Base-by-base conservation (phyloP, 495 filamentous ascomycete species). In the Tuber microsphaerosporum region DNA sequence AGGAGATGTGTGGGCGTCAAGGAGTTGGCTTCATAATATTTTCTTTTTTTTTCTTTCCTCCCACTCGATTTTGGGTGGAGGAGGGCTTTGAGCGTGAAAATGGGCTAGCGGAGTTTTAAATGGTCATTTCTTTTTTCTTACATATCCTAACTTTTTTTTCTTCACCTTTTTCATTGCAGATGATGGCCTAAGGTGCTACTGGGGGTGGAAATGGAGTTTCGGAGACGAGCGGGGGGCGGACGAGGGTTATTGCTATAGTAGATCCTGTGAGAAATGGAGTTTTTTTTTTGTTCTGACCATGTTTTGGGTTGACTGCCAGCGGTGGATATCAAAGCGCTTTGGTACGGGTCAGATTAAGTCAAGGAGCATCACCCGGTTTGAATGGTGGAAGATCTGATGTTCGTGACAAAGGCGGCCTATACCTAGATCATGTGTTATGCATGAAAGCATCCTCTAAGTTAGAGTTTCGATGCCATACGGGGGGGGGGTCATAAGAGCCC, bases 251-350 rank as follows among this genome's bases (percentile, higher is more conserved):
- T 61, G 1, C 26, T 19, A 65, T 65, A 34, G 56, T 34, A 65
- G 56, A 65, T 65, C 56, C 56, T 65, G 56, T 65, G 56, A 65
- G 56, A 34, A 65, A 65, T 65, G 31, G 56, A 34, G 31, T 43
- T 43, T 43, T 43, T 46, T 19, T 46, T 46, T 46, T 16, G 51
- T 12, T 61, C 31, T 34, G 34, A 34, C 31, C 14, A 34, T 34
- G 56, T 34, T 34, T 34, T 2, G 56, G 26, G 17, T 12, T 31
- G 51, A 31, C 26, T 26, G 12, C 51, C 12, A 31, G 12, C 3
- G 26, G 17, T 65, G 26, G 56, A 34, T 65, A 34, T 65, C 31
- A 17, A 34, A 65, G 56, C 31, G 56, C 5, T 65, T 65, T 17
- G 26, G 56, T 34, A n/a, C 26, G 14, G 10, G 56, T n/a, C 56